These are phyloP conservation scores for Pezicula rhizophila DNA, from an alignment of 2,329 filamentous ascomycete species.

Conservation along the genomic window DNA sequence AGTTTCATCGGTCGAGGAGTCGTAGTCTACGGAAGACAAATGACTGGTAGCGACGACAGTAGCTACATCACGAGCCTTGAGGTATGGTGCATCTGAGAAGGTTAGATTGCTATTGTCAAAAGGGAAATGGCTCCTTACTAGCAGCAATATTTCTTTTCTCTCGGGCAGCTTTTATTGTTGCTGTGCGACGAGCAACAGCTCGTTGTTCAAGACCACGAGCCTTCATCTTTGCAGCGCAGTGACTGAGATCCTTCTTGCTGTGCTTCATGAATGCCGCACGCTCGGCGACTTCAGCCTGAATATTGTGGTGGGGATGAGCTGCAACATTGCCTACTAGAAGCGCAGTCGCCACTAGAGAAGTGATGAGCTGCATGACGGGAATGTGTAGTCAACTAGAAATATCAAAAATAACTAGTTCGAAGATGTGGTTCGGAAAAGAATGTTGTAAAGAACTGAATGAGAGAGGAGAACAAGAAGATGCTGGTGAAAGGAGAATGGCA, in stretches of 20 bases:
- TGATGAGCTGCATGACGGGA: no score
- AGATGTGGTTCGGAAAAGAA: no score
- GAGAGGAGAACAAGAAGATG: no score
- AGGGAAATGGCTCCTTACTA: not conserved
- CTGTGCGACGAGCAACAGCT: slow-evolving; percentile 28
- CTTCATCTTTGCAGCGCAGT: slow-evolving; percentile 33
- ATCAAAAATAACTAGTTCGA: no score
- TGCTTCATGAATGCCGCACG: slow-evolving; percentile 29
- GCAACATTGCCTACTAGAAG: slow-evolving; percentile 3
- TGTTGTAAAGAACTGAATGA: no score
- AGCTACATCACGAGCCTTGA: slow-evolving; percentile 13
- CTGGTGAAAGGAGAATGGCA: no score
- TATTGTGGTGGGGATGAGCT: slow-evolving; percentile 34
- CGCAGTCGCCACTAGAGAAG: no score
- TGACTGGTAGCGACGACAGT: slow-evolving; percentile 7
- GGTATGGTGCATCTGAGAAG: not conserved
- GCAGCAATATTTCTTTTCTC: slow-evolving; percentile 23
- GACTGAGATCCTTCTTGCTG: slow-evolving; percentile 30
- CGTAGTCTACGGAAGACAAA: slow-evolving; percentile 21
- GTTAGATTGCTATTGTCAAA: not conserved
- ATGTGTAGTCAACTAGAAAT: no score
- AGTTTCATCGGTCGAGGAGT: slow-evolving; percentile 25
- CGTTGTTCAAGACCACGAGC: slow-evolving; percentile 30
- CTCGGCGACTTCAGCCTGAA: slow-evolving; percentile 27
- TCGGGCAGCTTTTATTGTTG: slow-evolving; percentile 26